Conservation (phyloP, 805 yeast species). For the Zygoascus flipseniorum region DNA sequence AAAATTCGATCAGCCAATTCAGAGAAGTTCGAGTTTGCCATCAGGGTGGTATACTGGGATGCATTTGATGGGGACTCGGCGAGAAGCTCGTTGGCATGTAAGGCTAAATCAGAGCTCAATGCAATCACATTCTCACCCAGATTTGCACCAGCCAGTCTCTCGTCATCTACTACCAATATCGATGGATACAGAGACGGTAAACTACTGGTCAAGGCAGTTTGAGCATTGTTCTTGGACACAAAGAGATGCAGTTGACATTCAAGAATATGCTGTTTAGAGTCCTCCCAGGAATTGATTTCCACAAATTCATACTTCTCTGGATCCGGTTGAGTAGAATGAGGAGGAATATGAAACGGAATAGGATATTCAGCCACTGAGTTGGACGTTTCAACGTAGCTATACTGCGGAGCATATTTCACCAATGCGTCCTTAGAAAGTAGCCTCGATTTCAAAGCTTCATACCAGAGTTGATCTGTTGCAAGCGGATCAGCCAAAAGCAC, state of each 20-base stretch:
- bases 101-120: constrained; percentile 17
- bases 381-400: constrained; percentile 25
- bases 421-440: constrained; percentile 27
- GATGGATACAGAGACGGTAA: constrained; percentile 19
- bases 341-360: constrained; percentile 16
- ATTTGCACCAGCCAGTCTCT: constrained; percentile 1
- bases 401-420: constrained; percentile 21
- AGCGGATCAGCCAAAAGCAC: constrained; percentile 28
- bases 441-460: constrained; percentile 19
- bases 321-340: constrained; percentile 17
- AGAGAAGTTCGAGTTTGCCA: constrained; percentile 35
- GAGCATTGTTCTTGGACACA: constrained; percentile 13
- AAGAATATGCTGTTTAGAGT: constrained; percentile 23
- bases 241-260: constrained; percentile 23
- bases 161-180: constrained; percentile 15
- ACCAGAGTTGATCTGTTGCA: constrained; percentile 25
- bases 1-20: constrained; percentile 41
- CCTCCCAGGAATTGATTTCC: constrained; percentile 23
- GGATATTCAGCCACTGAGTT: constrained; percentile 26
- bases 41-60: constrained; percentile 24
- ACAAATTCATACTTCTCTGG: constrained; percentile 20
- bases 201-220: constrained; percentile 12
- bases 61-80: constrained; percentile 22
- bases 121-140: constrained; percentile 9
- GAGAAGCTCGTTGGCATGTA: constrained; percentile 19